Conservation (phyloP, 352 stramenopile species). For the Globisporangium emineosum region DNA sequence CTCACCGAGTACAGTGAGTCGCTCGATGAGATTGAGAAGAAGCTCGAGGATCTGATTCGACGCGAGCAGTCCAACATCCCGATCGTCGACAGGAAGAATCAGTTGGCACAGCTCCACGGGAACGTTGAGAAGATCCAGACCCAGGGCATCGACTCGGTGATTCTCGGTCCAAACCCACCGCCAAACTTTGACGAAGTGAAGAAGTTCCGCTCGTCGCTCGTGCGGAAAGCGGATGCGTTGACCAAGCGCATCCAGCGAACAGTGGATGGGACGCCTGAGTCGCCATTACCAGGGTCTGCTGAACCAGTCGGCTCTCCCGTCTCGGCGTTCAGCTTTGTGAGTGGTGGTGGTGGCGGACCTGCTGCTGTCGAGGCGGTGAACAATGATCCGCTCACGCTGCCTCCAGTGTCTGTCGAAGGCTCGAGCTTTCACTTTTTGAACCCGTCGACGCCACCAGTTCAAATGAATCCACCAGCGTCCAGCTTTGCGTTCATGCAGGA, state of each 20-base stretch:
- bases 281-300: not conserved
- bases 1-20: slow-evolving; percentile 45
- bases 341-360: slow-evolving; percentile 17
- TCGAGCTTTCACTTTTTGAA: slow-evolving; percentile 49
- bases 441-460: slow-evolving; percentile 19
- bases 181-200: slow-evolving; percentile 71
- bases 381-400: slow-evolving; percentile 22
- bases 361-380: slow-evolving; percentile 16
- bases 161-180: slow-evolving; percentile 61
- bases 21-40: slow-evolving; percentile 43
- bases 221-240: slow-evolving; percentile 60
- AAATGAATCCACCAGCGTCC: slow-evolving; percentile 19
- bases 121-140: slow-evolving; percentile 79
- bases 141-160: slow-evolving; percentile 77
- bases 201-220: slow-evolving; percentile 62
- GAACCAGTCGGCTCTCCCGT: slow-evolving; percentile 22
- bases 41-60: slow-evolving; percentile 49
- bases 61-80: slow-evolving; percentile 41
- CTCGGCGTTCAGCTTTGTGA: slow-evolving; percentile 60
- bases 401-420: slow-evolving; percentile 16
- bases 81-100: slow-evolving; percentile 49
- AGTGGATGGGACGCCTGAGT: slow-evolving; percentile 17
- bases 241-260: slow-evolving; percentile 63
- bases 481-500: slow-evolving; percentile 45
- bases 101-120: slow-evolving; percentile 70